These are phyloP conservation scores for Xylariomycetidae sp. DNA, from an alignment of 2,329 filamentous ascomycete genomes.

Conservation along the genomic window DNA sequence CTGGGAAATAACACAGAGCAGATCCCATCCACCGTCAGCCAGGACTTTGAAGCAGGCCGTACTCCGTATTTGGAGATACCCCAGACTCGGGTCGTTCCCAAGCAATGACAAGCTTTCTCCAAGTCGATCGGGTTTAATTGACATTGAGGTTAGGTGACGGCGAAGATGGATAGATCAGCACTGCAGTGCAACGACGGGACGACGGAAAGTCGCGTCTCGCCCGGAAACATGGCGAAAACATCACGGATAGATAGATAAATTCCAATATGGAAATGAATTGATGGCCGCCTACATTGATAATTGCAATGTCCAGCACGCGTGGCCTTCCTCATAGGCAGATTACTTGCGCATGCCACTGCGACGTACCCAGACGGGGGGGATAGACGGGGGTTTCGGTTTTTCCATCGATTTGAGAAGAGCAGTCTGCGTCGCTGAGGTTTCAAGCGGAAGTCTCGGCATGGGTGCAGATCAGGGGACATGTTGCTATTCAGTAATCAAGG, in stretches of 20 bases:
- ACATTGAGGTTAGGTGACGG: background rate
- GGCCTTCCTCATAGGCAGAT: slow-evolving; percentile 1
- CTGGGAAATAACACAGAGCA: too few species aligned
- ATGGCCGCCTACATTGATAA: too few species aligned
- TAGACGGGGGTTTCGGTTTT: too few species aligned
- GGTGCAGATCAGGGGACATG: background rate
- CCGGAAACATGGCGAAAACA: slow-evolving; percentile 5
- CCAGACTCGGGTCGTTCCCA: background rate
- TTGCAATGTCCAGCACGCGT: background rate
- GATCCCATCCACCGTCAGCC: background rate
- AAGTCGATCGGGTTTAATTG: background rate
- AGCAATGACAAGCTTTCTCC: slow-evolving; percentile 1
- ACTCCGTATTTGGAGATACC: slow-evolving; percentile 1
- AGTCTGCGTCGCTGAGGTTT: background rate
- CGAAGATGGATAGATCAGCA: too few species aligned
- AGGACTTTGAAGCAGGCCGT: background rate
- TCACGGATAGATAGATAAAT: slow-evolving; percentile 6
- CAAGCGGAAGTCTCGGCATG: background rate
- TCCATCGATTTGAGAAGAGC: background rate
- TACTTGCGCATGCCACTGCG: too few species aligned
- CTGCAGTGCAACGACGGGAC: slow-evolving; percentile 1
- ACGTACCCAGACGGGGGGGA: too few species aligned
- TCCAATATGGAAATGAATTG: slow-evolving; percentile 9
- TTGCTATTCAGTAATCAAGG: too few species aligned
- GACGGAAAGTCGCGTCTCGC: background rate